Conservation (phyloP, 2,329 filamentous ascomycete species). For the Lasiodiplodia citricola region DNA sequence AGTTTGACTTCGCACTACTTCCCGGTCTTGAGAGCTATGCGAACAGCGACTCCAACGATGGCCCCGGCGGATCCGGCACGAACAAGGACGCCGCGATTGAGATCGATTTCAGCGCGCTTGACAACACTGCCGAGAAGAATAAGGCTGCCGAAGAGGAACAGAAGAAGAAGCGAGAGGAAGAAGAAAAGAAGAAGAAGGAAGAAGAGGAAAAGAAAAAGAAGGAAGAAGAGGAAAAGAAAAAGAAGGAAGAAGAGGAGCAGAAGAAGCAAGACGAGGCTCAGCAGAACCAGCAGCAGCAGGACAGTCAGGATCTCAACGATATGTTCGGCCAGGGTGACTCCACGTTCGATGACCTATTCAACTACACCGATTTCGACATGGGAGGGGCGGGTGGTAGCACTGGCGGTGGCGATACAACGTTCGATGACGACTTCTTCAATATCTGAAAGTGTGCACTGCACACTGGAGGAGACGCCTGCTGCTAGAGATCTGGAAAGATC, state of each 20-base stretch:
- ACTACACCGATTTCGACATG: slow-evolving; percentile 33
- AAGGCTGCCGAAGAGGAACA: slow-evolving; percentile 15
- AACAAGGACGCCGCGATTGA: slow-evolving; percentile 6
- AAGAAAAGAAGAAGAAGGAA: slow-evolving; percentile 1
- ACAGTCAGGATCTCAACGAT: slow-evolving; percentile 26
- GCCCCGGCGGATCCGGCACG: background rate
- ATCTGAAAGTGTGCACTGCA: slow-evolving; percentile 2
- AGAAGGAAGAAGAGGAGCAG: slow-evolving; percentile 4
- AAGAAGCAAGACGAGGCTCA: slow-evolving; percentile 10
- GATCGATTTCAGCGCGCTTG: slow-evolving; percentile 19
- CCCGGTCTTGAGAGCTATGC: slow-evolving; percentile 50
- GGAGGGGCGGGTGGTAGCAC: slow-evolving; percentile 13
- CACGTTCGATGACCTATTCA: slow-evolving; percentile 44
- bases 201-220: background rate
- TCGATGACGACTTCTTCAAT: slow-evolving; percentile 34
- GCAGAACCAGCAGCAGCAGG: slow-evolving; percentile 20
- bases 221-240: slow-evolving; percentile 18
- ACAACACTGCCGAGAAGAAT: background rate
- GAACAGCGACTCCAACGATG: slow-evolving; percentile 41
- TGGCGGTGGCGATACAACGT: slow-evolving; percentile 29
- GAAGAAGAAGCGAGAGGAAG: slow-evolving; percentile 10
- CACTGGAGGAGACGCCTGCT: too few species aligned
- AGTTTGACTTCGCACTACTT: slow-evolving; percentile 43
- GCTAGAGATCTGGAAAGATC: too few species aligned
- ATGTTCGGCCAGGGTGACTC: slow-evolving; percentile 20